Evolutionary conservation across 2,329 filamentous ascomycete species (phyloP).

Genomic region (Pestalotiopsis sp.): DNA sequence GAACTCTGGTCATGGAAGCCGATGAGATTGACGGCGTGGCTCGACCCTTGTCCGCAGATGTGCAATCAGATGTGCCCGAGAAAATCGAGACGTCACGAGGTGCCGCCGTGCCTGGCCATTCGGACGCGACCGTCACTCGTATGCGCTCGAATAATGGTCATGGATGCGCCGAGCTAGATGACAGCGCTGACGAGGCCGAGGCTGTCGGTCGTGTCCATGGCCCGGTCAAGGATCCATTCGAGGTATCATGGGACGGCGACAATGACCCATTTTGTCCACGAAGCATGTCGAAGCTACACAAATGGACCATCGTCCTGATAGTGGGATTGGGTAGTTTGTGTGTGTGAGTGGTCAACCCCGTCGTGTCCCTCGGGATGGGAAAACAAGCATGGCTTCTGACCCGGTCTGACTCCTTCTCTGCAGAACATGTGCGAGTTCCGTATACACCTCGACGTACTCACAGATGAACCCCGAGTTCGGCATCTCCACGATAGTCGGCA

Average conservation of each 20-base stretch:
- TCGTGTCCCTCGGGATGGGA: slow-evolving; percentile 6
- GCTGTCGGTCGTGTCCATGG: background rate
- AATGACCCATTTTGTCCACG: slow-evolving; percentile 75
- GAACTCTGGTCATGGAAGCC: background rate
- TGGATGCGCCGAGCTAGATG: slow-evolving; percentile 11
- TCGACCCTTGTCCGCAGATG: background rate
- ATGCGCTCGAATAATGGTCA: slow-evolving; percentile 17
- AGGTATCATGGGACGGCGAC: slow-evolving; percentile 77
- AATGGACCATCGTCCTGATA: slow-evolving; percentile 80
- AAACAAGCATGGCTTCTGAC: slow-evolving; percentile 10
- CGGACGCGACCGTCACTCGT: background rate
- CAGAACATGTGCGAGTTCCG: slow-evolving; percentile 83
- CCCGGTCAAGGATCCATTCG: slow-evolving; percentile 52
- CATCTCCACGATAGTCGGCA: slow-evolving; percentile 71
- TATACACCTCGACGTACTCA: slow-evolving; percentile 82
- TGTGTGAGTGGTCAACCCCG: slow-evolving; percentile 65
- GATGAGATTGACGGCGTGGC: background rate
- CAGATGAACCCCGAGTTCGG: slow-evolving; percentile 78
- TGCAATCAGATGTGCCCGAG: background rate
- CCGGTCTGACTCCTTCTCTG: slow-evolving; percentile 14
- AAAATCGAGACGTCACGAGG: background rate
- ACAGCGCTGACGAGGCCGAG: slow-evolving; percentile 4
- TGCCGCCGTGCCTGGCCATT: background rate
- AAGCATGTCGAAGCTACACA: slow-evolving; percentile 65
- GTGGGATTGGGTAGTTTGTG: slow-evolving; percentile 76